Evolutionary conservation across 1,139 yeast species (phyloP).

Genomic region (Suhomyces wounanorum): DNA sequence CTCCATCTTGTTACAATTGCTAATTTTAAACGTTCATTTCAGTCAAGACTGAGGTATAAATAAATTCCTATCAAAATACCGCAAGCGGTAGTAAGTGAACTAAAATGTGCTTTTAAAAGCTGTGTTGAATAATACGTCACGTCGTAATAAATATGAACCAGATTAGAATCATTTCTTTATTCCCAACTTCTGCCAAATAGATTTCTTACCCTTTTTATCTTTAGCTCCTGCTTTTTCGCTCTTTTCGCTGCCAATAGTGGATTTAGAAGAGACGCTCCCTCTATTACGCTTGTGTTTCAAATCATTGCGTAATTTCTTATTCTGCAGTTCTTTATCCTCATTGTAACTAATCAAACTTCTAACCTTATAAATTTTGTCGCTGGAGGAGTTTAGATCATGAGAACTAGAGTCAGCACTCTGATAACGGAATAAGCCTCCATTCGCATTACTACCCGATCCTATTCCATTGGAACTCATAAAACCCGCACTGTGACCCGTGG

Average conservation of each 20-base stretch:
- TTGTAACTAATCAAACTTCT: slow-evolving; percentile 37
- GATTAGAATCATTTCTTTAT: slow-evolving; percentile 25
- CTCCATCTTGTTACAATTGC: not conserved
- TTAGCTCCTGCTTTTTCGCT: slow-evolving; percentile 25
- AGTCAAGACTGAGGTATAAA: not conserved
- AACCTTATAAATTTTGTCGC: slow-evolving; percentile 40
- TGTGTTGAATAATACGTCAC: not conserved
- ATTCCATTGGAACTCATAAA: slow-evolving; percentile 3
- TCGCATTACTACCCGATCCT: slow-evolving; percentile 3
- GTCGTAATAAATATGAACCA: slow-evolving; percentile 1
- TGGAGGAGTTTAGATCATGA: slow-evolving; percentile 9
- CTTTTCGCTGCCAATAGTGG: slow-evolving; percentile 16
- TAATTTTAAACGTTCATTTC: not conserved
- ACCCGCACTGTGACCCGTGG: slow-evolving; percentile 14
- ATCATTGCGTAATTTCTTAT: slow-evolving; percentile 23
- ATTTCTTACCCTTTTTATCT: slow-evolving; percentile 24
- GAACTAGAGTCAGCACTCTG: slow-evolving; percentile 12
- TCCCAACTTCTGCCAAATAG: slow-evolving; percentile 37
- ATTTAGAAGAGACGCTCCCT: slow-evolving; percentile 12
- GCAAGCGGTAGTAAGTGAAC: not conserved
- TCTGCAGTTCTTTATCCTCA: slow-evolving; percentile 29
- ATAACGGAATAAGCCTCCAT: slow-evolving; percentile 10
- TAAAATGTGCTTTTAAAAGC: not conserved
- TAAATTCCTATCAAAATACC: not conserved
- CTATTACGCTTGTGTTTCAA: slow-evolving; percentile 18